Evolutionary conservation across 1,139 yeast genomes (phyloP).

Genomic region (Debaryomyces udenii): DNA sequence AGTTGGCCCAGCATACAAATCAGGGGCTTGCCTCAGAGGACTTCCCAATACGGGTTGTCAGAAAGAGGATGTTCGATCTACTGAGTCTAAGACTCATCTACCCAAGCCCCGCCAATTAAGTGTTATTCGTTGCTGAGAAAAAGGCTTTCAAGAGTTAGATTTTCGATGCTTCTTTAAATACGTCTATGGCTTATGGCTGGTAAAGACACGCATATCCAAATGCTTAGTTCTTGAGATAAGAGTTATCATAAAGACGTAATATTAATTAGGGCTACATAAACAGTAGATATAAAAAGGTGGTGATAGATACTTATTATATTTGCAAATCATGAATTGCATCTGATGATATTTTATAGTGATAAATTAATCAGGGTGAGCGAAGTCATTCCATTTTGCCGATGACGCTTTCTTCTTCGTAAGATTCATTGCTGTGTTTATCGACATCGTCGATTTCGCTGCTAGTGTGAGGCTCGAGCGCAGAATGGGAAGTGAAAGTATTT

Average conservation of each 20-base stretch:
- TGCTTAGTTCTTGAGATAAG: background rate
- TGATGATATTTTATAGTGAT: too few species aligned
- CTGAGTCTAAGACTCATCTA: constrained; percentile 1
- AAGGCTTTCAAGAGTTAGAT: too few species aligned
- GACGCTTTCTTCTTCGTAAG: constrained; percentile 23
- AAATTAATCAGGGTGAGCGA: constrained; percentile 1
- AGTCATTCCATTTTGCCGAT: constrained; percentile 27
- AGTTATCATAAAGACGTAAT: constrained; percentile 1
- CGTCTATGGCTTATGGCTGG: background rate
- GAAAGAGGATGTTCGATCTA: constrained; percentile 39
- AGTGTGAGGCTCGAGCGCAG: constrained; percentile 1
- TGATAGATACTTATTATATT: too few species aligned
- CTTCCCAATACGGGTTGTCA: constrained; percentile 50
- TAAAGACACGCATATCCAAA: background rate
- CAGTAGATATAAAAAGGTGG: too few species aligned
- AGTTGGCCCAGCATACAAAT: background rate
- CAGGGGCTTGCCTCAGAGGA: constrained; percentile 38
- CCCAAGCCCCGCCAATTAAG: constrained; percentile 3
- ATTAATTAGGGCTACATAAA: background rate
- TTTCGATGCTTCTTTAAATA: constrained; percentile 1
- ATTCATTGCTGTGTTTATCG: constrained; percentile 10
- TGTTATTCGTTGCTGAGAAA: constrained; percentile 4
- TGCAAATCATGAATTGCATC: too few species aligned
- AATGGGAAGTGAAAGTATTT: constrained; percentile 1
- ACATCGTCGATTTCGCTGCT: constrained; percentile 8